Conservation (phyloP, 2,329 filamentous ascomycete species). For the Penicillium glabrum region DNA sequence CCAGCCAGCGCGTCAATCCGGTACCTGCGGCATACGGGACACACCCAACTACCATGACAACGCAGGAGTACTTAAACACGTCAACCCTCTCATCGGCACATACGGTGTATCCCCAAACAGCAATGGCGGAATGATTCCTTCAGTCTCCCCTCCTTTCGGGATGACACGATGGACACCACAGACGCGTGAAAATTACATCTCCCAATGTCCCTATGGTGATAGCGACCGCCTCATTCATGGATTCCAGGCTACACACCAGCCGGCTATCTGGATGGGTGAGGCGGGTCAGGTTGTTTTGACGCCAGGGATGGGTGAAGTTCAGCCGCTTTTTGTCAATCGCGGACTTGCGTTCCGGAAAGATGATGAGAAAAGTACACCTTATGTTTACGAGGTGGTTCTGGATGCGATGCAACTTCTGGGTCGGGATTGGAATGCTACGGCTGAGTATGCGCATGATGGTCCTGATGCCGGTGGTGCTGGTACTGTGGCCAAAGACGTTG, state of each 20-base stretch:
- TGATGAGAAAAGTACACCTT: conserved; percentile 47
- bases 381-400: conserved; percentile 48
- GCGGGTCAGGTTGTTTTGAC: conserved; percentile 47
- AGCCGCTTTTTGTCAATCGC: conserved; percentile 42
- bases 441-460: conserved; percentile 26
- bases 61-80: conserved; percentile 15
- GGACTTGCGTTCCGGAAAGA: conserved; percentile 44
- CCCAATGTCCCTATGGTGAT: conserved; percentile 50
- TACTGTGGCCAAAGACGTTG: conserved; percentile 35
- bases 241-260: conserved; percentile 53
- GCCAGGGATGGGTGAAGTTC: conserved; percentile 37
- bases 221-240: conserved; percentile 47
- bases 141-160: conserved; percentile 33
- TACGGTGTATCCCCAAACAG: conserved; percentile 18
- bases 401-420: conserved; percentile 37
- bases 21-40: background rate
- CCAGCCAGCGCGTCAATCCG: background rate
- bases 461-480: conserved; percentile 45
- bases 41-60: conserved; percentile 7
- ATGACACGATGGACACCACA: conserved; percentile 55
- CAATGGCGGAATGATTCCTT: conserved; percentile 27
- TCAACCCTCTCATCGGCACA: conserved; percentile 23
- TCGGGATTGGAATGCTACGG: conserved; percentile 39
- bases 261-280: conserved; percentile 56
- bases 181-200: conserved; percentile 52